These are phyloP conservation scores for Puccinia polysora DNA, from an alignment of 1,284 basidiomycete genomes.

Conservation along the genomic window DNA sequence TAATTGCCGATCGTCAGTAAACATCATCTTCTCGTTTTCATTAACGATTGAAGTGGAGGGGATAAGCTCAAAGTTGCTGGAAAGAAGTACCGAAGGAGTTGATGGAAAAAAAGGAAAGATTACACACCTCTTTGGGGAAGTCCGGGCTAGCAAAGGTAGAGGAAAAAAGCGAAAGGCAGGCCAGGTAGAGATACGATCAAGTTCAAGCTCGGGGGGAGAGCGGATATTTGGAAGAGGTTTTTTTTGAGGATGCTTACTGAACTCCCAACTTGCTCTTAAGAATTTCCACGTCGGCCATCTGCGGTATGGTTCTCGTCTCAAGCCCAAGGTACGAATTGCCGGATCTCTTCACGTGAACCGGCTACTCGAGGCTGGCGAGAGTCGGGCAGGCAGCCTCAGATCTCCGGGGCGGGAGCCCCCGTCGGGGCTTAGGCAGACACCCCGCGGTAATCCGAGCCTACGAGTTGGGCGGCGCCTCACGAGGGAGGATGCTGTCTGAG, in stretches of 20 bases:
- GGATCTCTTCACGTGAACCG: too few species aligned
- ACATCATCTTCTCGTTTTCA: background rate
- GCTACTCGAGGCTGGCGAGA: too few species aligned
- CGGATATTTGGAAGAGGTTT: background rate
- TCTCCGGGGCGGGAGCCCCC: too few species aligned
- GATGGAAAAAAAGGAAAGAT: background rate
- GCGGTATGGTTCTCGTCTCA: too few species aligned
- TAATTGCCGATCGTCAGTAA: background rate
- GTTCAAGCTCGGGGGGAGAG: background rate
- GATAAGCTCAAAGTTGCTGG: too few species aligned
- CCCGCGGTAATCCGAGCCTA: too few species aligned
- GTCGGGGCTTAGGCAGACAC: too few species aligned
- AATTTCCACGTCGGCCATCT: conserved; percentile 25
- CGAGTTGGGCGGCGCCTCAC: too few species aligned
- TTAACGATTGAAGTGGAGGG: background rate
- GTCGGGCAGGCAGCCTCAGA: too few species aligned
- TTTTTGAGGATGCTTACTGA: conserved; percentile 8
- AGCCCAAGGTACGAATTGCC: too few species aligned
- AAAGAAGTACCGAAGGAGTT: too few species aligned
- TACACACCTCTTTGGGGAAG: conserved; percentile 40
- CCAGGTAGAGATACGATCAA: background rate
- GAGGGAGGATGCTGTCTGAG: too few species aligned
- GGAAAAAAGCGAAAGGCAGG: background rate
- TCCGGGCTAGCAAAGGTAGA: conserved; percentile 21
- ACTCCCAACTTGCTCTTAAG: conserved; percentile 11